These are phyloP conservation scores for Serendipita sp. DNA, from an alignment of 768 basidiomycete species.

Conservation along the genomic window DNA sequence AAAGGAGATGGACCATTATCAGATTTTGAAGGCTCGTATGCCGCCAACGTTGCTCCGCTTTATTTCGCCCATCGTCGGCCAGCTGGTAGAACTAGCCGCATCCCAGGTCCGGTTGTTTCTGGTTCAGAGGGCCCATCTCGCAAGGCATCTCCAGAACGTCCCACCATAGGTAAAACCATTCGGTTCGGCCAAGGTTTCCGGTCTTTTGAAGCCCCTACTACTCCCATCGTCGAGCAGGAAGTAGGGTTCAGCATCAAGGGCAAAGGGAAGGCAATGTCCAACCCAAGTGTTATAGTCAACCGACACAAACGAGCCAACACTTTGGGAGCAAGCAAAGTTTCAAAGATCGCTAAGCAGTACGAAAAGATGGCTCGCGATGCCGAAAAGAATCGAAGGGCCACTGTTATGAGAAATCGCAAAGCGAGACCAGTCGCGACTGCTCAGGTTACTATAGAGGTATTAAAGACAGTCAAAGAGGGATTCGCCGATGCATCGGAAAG, in stretches of 20 bases:
- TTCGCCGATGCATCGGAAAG: constrained; percentile 66
- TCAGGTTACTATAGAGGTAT: constrained; percentile 71
- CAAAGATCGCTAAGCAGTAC: constrained; percentile 79
- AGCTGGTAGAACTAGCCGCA: constrained; percentile 25
- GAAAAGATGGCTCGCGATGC: constrained; percentile 65
- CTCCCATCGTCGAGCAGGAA: not conserved
- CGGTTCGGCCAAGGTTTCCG: constrained; percentile 2
- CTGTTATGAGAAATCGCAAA: constrained; percentile 71
- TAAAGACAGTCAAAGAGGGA: constrained; percentile 82
- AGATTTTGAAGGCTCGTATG: constrained; percentile 84
- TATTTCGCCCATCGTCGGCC: constrained; percentile 45
- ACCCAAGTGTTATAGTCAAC: not conserved
- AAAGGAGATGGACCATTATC: constrained; percentile 46
- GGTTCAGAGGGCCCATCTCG: constrained; percentile 4
- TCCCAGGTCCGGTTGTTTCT: constrained; percentile 34
- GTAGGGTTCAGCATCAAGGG: not conserved
- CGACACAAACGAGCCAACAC: not conserved
- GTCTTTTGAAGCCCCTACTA: constrained; percentile 2
- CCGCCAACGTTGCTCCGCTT: constrained; percentile 75
- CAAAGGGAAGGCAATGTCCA: not conserved
- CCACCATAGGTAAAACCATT: not conserved
- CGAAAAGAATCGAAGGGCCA: constrained; percentile 64
- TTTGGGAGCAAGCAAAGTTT: constrained; percentile 38
- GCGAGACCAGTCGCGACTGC: constrained; percentile 84
- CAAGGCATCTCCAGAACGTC: constrained; percentile 5